These are phyloP conservation scores for Adansonia rubrostipa DNA, from an alignment of 441 rosid species.

Conservation along the genomic window DNA sequence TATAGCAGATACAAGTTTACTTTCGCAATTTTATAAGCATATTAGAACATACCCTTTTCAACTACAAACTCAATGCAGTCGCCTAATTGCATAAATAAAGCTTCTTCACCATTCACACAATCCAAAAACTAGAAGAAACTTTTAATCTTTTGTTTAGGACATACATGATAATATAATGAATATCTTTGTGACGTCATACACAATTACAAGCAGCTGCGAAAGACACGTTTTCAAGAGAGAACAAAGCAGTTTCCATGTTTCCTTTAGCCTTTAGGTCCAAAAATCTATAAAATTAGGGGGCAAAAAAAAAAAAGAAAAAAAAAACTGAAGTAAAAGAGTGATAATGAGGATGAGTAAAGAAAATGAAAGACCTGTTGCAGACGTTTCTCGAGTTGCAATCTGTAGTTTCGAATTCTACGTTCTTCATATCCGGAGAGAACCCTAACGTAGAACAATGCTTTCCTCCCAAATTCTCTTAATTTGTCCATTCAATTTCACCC, in stretches of 20 bases:
- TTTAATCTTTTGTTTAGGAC: neutral
- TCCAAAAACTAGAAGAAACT: neutral
- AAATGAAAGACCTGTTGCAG: slow-evolving; percentile 57
- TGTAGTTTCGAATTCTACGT: slow-evolving; percentile 67
- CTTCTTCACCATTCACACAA: slow-evolving; percentile 7
- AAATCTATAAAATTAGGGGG: neutral
- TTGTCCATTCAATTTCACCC: slow-evolving; percentile 59
- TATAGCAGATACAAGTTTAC: neutral
- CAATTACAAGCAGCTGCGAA: neutral
- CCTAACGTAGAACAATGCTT: slow-evolving; percentile 75
- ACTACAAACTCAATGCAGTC: neutral
- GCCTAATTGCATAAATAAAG: slow-evolving; percentile 4
- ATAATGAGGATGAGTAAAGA: neutral
- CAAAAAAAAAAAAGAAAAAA: neutral
- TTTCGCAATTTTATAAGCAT: neutral
- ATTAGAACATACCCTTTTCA: neutral
- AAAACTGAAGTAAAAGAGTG: too few relatives aligned
- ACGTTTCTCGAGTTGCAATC: slow-evolving; percentile 77
- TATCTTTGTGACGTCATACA: neutral
- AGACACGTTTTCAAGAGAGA: neutral
- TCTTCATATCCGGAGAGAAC: slow-evolving; percentile 95
- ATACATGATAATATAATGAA: neutral
- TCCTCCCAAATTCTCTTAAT: slow-evolving; percentile 80
- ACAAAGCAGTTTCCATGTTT: neutral
- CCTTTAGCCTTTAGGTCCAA: neutral